Evolutionary conservation across 176 grass and related monocot species (phyloP).

Genomic region (Luzula sylvatica): DNA sequence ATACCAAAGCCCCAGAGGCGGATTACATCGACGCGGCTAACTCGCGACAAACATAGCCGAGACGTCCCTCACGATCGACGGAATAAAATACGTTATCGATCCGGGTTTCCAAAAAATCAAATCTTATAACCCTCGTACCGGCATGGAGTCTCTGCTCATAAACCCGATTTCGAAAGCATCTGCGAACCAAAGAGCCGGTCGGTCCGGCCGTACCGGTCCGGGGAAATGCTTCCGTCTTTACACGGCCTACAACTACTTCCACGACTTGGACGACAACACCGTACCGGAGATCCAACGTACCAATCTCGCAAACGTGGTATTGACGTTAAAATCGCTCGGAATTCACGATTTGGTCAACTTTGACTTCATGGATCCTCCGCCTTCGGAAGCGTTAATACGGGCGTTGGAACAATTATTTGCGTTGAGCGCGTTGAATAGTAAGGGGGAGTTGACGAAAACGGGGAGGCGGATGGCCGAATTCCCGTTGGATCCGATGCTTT

Average conservation of each 20-base stretch:
- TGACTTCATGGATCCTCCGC: slow-evolving; percentile 94
- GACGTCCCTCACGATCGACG: no score
- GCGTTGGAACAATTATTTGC: slow-evolving; percentile 95
- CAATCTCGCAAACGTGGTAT: slow-evolving; percentile 85
- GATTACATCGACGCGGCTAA: slow-evolving; percentile 93
- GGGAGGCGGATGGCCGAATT: slow-evolving; percentile 94
- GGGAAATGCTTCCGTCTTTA: slow-evolving; percentile 92
- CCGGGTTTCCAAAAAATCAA: slow-evolving; percentile 95
- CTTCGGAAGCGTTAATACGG: slow-evolving; percentile 78
- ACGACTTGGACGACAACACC: slow-evolving; percentile 87
- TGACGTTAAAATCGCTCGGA: slow-evolving; percentile 84
- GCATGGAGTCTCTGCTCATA: slow-evolving; percentile 74
- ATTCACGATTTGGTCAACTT: slow-evolving; percentile 98
- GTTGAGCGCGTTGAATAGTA: slow-evolving; percentile 76
- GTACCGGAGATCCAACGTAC: slow-evolving; percentile 87
- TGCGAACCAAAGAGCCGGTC: slow-evolving; percentile 79
- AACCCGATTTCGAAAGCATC: slow-evolving; percentile 94
- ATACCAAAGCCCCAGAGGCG: slow-evolving; percentile 84
- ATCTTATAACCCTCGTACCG: no score
- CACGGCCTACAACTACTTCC: slow-evolving; percentile 71
- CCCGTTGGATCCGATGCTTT: slow-evolving; percentile 87
- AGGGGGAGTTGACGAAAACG: slow-evolving; percentile 86
- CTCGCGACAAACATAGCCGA: slow-evolving; percentile 92
- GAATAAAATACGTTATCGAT: slow-evolving; percentile 95
- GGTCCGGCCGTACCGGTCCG: slow-evolving; percentile 82